A percentile compares a stretch with the other conserved stretches of the same genome.
Conservation (phyloP, 1,284 basidiomycete species). For the Fomitopsis betulina region DNA sequence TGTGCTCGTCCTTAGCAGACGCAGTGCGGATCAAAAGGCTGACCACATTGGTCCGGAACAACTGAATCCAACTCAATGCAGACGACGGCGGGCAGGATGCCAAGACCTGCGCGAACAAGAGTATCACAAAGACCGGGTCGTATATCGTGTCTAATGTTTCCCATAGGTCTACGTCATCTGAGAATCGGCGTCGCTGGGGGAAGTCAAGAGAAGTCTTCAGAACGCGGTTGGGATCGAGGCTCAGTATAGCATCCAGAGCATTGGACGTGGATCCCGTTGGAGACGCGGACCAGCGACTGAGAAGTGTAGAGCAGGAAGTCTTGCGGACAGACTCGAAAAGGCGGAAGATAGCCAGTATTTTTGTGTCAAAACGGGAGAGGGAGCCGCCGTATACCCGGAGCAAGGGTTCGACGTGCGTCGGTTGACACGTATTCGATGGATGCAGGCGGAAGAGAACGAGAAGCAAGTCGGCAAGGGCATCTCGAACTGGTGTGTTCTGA, state of each 20-base stretch:
- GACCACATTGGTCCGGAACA: slow-evolving; percentile 80
- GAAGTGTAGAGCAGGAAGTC: slow-evolving; percentile 56
- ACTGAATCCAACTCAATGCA: slow-evolving; percentile 77
- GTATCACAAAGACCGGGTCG: slow-evolving; percentile 78
- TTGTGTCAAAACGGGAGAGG: slow-evolving; percentile 56
- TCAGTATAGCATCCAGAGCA: slow-evolving; percentile 62
- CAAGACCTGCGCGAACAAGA: slow-evolving; percentile 64
- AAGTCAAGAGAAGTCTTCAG: slow-evolving; percentile 74
- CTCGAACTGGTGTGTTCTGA: slow-evolving; percentile 23
- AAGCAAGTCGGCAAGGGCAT: slow-evolving; percentile 50
- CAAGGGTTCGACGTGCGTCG: slow-evolving; percentile 76
- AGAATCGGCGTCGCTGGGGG: slow-evolving; percentile 53
- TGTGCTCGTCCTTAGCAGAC: slow-evolving; percentile 58
- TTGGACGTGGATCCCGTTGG: slow-evolving; percentile 37
- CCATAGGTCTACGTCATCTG: slow-evolving; percentile 26
- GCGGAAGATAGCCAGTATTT: slow-evolving; percentile 69
- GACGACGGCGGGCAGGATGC: slow-evolving; percentile 51
- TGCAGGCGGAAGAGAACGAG: slow-evolving; percentile 69
- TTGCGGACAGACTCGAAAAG: slow-evolving; percentile 76
- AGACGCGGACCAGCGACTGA: slow-evolving; percentile 58
- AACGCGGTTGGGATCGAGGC: slow-evolving; percentile 65
- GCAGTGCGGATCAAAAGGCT: slow-evolving; percentile 73
- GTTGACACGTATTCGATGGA: slow-evolving; percentile 78
- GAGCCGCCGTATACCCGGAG: slow-evolving; percentile 73
- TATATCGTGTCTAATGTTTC: slow-evolving; percentile 42